Conservation (phyloP, 2,329 filamentous ascomycete species). For the Fusarium cicatricum region DNA sequence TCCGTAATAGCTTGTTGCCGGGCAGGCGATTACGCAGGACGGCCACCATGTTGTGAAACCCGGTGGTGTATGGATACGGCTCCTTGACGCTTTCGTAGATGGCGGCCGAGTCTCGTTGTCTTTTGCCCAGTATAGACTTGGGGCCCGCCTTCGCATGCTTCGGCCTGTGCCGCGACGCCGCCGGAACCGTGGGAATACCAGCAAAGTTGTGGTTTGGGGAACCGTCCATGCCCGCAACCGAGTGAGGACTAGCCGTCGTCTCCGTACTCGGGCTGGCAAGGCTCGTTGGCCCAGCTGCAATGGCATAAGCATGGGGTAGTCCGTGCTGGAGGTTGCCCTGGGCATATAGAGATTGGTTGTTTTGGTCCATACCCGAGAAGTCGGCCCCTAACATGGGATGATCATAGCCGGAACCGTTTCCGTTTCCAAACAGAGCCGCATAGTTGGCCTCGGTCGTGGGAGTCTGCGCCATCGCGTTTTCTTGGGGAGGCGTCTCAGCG, state of each 20-base stretch:
- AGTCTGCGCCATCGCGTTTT: constrained; percentile 60
- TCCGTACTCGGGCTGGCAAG: constrained; percentile 72
- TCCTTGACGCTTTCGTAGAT: constrained; percentile 91
- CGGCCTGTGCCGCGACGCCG: constrained; percentile 51
- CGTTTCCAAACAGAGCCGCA: constrained; percentile 60
- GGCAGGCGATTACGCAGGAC: constrained; percentile 83
- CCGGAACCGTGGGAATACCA: constrained; percentile 36
- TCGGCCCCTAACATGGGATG: constrained; percentile 59
- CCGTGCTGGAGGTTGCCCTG: constrained; percentile 69
- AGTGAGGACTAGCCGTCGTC: constrained; percentile 67
- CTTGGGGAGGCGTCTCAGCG: constrained; percentile 78
- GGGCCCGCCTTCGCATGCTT: constrained; percentile 53
- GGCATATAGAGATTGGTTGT: constrained; percentile 56
- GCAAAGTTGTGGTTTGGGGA: constrained; percentile 53
- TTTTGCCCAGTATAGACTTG: constrained; percentile 64
- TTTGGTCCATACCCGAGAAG: constrained; percentile 62
- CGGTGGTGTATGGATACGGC: constrained; percentile 89
- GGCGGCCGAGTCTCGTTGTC: constrained; percentile 76
- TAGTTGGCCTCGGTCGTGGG: constrained; percentile 51
- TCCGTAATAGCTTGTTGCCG: constrained; percentile 77
- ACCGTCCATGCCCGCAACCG: constrained; percentile 61
- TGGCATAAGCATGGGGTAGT: constrained; percentile 70
- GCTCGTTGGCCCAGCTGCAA: constrained; percentile 68
- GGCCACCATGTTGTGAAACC: constrained; percentile 87
- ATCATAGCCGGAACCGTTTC: constrained; percentile 60